Evolutionary conservation across 306 rosid genomes (phyloP).

Genomic region (Quercus variabilis): DNA sequence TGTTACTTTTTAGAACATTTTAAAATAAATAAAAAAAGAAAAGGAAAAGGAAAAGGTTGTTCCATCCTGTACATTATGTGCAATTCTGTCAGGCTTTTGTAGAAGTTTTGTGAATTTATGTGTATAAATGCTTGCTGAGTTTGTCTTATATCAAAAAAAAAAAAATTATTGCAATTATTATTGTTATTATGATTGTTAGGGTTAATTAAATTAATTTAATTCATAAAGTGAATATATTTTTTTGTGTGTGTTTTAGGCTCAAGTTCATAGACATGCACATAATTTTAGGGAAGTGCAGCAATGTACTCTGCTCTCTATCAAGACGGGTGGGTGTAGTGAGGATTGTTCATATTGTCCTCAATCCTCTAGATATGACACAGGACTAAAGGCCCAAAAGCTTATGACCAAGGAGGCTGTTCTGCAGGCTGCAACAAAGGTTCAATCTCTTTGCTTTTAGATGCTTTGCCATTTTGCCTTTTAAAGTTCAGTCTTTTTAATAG

Average conservation of each 20-base stretch:
- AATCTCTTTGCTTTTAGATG: slow-evolving; percentile 2
- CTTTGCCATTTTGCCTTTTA: slow-evolving; percentile 9
- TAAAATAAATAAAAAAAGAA: background rate
- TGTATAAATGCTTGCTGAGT: no score
- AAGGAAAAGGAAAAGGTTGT: background rate
- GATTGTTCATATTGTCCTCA: slow-evolving; percentile 98
- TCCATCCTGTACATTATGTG: no score
- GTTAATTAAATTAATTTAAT: background rate
- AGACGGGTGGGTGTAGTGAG: slow-evolving; percentile 99
- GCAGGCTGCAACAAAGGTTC: slow-evolving; percentile 72
- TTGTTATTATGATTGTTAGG: background rate
- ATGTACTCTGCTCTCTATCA: slow-evolving; percentile 89
- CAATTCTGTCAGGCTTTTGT: background rate
- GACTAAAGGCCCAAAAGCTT: slow-evolving; percentile 74
- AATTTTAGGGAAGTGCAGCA: slow-evolving; percentile 97
- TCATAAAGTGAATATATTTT: background rate
- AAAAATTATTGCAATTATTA: no score
- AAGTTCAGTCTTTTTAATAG: background rate
- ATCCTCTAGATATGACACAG: slow-evolving; percentile 84
- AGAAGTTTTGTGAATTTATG: no score
- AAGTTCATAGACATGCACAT: slow-evolving; percentile 90
- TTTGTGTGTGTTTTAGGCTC: slow-evolving; percentile 54
- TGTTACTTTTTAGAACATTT: no score
- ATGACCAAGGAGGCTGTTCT: slow-evolving; percentile 78
- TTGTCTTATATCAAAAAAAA: no score